Evolutionary conservation across 352 stramenopile species (phyloP).

Genomic region (Phytophthora melonis): DNA sequence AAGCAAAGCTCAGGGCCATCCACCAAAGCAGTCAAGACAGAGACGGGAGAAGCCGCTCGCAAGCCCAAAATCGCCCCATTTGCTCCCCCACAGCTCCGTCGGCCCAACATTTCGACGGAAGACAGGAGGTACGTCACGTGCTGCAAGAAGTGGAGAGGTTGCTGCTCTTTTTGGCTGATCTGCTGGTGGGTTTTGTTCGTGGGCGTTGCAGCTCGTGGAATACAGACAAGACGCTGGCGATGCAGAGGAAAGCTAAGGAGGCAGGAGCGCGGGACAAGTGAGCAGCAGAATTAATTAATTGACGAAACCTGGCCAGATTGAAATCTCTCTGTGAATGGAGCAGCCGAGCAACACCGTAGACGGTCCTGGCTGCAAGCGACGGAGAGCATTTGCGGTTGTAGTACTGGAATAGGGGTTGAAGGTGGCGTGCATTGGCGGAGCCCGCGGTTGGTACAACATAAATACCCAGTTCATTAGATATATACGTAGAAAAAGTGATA

Average conservation of each 20-base stretch:
- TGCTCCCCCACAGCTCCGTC: conserved; percentile 69
- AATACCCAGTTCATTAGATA: conserved; percentile 39
- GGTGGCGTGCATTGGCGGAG: too few species aligned
- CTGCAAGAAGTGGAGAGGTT: not conserved
- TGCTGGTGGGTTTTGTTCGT: conserved; percentile 1
- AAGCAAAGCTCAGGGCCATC: conserved; percentile 18
- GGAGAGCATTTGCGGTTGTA: too few species aligned
- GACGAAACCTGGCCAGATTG: not conserved
- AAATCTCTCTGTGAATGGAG: not conserved
- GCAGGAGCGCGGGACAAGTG: conserved; percentile 2
- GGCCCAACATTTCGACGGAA: conserved; percentile 78
- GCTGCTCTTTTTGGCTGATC: not conserved
- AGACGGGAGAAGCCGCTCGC: conserved; percentile 15
- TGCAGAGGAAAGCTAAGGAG: conserved; percentile 51
- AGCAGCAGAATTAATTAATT: conserved; percentile 1
- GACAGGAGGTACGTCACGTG: conserved; percentile 56
- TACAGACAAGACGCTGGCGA: conserved; percentile 64
- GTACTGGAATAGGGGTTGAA: too few species aligned
- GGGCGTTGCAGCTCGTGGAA: conserved; percentile 65
- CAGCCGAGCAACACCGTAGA: too few species aligned
- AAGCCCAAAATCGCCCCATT: conserved; percentile 42
- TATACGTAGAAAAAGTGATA: conserved; percentile 11
- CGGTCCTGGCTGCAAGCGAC: too few species aligned
- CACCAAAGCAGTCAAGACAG: conserved; percentile 31
- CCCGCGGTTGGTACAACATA: conserved; percentile 11